A percentile compares a stretch with the other conserved stretches of the same genome.
These are phyloP conservation scores for Cryptococcus sp. DNA, from an alignment of 1,284 basidiomycete genomes.

Conservation along the genomic window DNA sequence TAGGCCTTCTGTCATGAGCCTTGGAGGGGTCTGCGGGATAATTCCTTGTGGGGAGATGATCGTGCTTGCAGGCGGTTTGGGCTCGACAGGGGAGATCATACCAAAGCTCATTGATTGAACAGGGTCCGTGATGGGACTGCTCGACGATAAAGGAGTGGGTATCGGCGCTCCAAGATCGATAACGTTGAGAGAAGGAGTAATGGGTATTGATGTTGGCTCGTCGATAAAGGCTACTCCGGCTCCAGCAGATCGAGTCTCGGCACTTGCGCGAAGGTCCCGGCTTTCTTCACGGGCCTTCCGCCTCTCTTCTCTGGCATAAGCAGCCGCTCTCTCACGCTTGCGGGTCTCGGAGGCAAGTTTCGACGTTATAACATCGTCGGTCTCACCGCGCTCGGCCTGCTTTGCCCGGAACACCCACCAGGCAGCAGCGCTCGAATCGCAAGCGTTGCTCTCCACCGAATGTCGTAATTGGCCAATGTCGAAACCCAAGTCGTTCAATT, in stretches of 20 bases:
- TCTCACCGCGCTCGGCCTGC: conserved; percentile 55
- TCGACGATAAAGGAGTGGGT: conserved; percentile 1
- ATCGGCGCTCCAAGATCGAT: conserved; percentile 27
- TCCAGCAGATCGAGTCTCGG: background rate
- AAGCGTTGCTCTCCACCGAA: conserved; percentile 86
- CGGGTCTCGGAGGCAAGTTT: conserved; percentile 29
- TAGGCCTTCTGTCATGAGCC: background rate
- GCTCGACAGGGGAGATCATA: background rate
- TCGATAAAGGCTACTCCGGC: conserved; percentile 14
- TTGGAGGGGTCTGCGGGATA: conserved; percentile 18
- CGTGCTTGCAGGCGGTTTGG: conserved; percentile 4
- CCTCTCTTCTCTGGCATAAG: conserved; percentile 37
- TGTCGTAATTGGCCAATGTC: conserved; percentile 94
- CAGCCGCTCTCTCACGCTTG: conserved; percentile 32
- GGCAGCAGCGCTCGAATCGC: conserved; percentile 83
- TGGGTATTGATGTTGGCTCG: conserved; percentile 7
- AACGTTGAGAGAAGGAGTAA: conserved; percentile 16
- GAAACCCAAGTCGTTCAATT: conserved; percentile 75
- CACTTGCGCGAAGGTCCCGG: conserved; percentile 5
- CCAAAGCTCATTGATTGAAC: background rate
- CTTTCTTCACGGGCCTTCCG: conserved; percentile 26
- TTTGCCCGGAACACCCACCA: conserved; percentile 96
- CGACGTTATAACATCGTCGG: conserved; percentile 41
- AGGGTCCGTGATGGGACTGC: conserved; percentile 3
- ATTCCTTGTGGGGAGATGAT: background rate